Evolutionary conservation across 495 filamentous ascomycete genomes (phyloP).

Genomic region (Aspergillus wentii): DNA sequence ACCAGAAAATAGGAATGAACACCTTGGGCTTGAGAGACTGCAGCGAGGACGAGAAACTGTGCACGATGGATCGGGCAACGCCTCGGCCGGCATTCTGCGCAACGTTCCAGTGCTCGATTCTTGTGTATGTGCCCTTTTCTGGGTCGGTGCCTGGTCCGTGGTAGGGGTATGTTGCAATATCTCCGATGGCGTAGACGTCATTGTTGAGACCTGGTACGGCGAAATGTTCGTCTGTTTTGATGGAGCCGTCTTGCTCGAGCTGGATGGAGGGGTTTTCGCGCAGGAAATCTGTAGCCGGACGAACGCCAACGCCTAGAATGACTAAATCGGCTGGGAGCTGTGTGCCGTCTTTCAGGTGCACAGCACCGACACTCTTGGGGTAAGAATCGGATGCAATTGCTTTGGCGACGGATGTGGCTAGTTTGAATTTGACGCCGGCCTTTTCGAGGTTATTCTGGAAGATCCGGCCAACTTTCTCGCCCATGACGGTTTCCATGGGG

Average conservation of each 20-base stretch:
- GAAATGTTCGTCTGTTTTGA: slow-evolving; percentile 74
- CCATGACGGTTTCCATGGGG: slow-evolving; percentile 86
- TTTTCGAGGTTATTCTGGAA: slow-evolving; percentile 74
- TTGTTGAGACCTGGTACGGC: slow-evolving; percentile 60
- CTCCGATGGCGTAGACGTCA: slow-evolving; percentile 89
- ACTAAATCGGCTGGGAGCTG: slow-evolving; percentile 82
- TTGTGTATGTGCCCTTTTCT: slow-evolving; percentile 41
- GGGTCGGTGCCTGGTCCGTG: slow-evolving; percentile 73
- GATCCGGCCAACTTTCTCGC: slow-evolving; percentile 72
- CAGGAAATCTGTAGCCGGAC: slow-evolving; percentile 83
- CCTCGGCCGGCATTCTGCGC: slow-evolving; percentile 85
- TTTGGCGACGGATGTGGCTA: slow-evolving; percentile 74
- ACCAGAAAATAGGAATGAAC: slow-evolving; percentile 97
- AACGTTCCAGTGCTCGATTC: slow-evolving; percentile 98
- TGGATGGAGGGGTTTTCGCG: slow-evolving; percentile 59
- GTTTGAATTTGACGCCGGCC: slow-evolving; percentile 81
- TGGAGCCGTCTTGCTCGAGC: slow-evolving; percentile 74
- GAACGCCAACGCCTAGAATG: slow-evolving; percentile 84
- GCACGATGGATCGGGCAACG: slow-evolving; percentile 69
- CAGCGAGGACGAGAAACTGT: slow-evolving; percentile 25
- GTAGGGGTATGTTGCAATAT: slow-evolving; percentile 95
- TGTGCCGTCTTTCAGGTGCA: slow-evolving; percentile 83
- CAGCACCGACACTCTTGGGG: slow-evolving; percentile 66
- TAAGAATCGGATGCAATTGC: slow-evolving; percentile 64
- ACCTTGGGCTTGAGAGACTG: slow-evolving; percentile 51